These are phyloP conservation scores for Ceratocystis huliohia DNA, from an alignment of 2,329 filamentous ascomycete genomes.

Conservation along the genomic window DNA sequence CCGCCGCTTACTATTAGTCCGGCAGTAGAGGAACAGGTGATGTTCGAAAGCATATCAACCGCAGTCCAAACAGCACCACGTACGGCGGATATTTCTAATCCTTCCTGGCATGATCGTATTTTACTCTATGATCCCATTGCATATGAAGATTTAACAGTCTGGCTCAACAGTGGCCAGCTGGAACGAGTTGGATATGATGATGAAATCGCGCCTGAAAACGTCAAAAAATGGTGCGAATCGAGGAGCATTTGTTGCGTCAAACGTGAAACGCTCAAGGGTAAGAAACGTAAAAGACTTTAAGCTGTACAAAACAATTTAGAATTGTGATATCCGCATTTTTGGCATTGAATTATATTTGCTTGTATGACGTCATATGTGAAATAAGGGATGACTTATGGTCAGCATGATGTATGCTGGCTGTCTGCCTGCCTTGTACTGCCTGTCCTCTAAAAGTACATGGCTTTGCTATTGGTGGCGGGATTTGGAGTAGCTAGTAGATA, in stretches of 20 bases:
- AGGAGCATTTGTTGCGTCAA: slow-evolving; percentile 75
- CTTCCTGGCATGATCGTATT: slow-evolving; percentile 85
- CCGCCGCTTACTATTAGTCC: slow-evolving; percentile 31
- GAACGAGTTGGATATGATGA: slow-evolving; percentile 50
- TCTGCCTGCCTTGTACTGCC: not conserved
- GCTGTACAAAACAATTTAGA: not conserved
- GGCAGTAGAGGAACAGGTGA: slow-evolving; percentile 32
- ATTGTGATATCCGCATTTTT: not conserved
- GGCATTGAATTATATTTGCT: not conserved
- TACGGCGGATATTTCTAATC: slow-evolving; percentile 37
- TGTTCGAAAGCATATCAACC: slow-evolving; percentile 43
- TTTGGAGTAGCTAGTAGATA: not conserved
- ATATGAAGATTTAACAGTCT: slow-evolving; percentile 69
- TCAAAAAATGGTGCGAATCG: slow-evolving; percentile 82
- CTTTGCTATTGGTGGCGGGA: not conserved
- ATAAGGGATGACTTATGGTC: not conserved
- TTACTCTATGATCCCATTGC: slow-evolving; percentile 85
- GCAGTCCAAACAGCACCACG: slow-evolving; percentile 41
- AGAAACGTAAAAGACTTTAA: slow-evolving; percentile 39
- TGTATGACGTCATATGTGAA: not conserved
- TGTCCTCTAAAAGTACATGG: not conserved
- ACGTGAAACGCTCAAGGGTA: slow-evolving; percentile 43
- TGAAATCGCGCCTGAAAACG: slow-evolving; percentile 50
- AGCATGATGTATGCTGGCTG: not conserved
- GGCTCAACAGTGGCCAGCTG: slow-evolving; percentile 64